Evolutionary conservation across 2,329 filamentous ascomycete species (phyloP).

Genomic region (Talaromyces sp.): DNA sequence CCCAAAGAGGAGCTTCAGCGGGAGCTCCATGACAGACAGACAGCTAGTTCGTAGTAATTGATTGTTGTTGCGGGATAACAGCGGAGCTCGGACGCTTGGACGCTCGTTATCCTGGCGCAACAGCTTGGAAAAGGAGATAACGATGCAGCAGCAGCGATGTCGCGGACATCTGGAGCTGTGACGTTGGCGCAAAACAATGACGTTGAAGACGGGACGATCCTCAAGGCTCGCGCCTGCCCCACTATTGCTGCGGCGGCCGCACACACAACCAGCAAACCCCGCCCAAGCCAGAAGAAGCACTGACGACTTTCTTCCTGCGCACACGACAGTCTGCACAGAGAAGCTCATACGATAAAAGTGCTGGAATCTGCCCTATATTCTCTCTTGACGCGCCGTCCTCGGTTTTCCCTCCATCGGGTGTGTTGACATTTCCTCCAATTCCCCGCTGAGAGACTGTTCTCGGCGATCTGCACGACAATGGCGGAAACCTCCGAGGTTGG

Average conservation of each 20-base stretch:
- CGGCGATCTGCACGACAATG: slow-evolving; percentile 26
- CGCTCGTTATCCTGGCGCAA: no score
- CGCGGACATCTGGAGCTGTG: background rate
- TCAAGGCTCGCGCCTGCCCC: slow-evolving; percentile 1
- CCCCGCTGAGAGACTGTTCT: background rate
- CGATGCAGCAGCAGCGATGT: no score
- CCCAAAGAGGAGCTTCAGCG: background rate
- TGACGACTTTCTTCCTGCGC: background rate
- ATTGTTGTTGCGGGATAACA: background rate
- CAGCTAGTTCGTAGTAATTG: background rate
- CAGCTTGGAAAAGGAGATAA: no score
- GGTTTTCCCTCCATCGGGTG: background rate
- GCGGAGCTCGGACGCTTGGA: background rate
- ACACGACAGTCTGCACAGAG: slow-evolving; percentile 1
- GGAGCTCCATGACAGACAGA: background rate
- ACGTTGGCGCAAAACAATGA: slow-evolving; percentile 3
- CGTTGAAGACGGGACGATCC: slow-evolving; percentile 1
- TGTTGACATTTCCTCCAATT: background rate
- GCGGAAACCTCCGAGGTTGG: slow-evolving; percentile 37
- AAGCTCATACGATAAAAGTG: background rate
- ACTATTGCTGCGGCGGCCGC: slow-evolving; percentile 3
- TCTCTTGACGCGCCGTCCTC: background rate
- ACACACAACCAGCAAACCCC: slow-evolving; percentile 9
- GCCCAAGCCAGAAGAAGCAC: background rate
- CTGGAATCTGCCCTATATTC: background rate